Base-by-base conservation (phyloP, 345 rosid genomes). In the Gossypioides kirkii region DNA sequence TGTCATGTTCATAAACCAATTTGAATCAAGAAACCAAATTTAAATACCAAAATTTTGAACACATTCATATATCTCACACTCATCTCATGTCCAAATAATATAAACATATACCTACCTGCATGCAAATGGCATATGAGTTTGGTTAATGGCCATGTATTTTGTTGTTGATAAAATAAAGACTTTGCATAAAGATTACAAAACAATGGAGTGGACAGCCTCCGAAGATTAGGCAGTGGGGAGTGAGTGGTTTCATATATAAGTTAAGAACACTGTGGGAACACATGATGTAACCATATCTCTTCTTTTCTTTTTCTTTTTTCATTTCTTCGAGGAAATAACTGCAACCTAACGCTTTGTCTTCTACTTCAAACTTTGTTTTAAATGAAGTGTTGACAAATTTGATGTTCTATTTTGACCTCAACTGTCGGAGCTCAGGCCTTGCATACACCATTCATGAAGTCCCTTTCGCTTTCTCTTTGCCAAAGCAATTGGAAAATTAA, bases 341-440 rank as follows among this genome's bases (percentile, higher is more conserved):
- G 0, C 60, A 50, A 69, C 72, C 60, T 28, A 68, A 68, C 43
- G 8, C 1, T 68, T 68, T 50, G 72, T 68, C 70, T 18, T 25
- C 17, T 11, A 10, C 61, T 10, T 45, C 3, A 20, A 4, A 66
- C 50, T 26, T 53, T 26, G 58, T 9, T 58, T 25, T 47, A 16
- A 47, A 26, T 23, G 1, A n/a, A n/a, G 6, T 26, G 17, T 8
- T 49, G 58, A 68, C 55, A 64, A 43, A 42, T 41, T 38, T 41
- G 16, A n/a, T 41, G 6, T 38, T 38, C 16, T 7, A 32, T 41
- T 38, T 17, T 13, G 65, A 32, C 42, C 8, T 11, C 43, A 61
- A 17, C 6, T 28, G 45, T 61, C 2, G 11, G 46, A 36, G 11
- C 50, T 18, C 56, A 9, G 38, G 68, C 25, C 10, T 22, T 10